Evolutionary conservation across 352 stramenopile species (phyloP).

Genomic region (Phytophthora cactorum): DNA sequence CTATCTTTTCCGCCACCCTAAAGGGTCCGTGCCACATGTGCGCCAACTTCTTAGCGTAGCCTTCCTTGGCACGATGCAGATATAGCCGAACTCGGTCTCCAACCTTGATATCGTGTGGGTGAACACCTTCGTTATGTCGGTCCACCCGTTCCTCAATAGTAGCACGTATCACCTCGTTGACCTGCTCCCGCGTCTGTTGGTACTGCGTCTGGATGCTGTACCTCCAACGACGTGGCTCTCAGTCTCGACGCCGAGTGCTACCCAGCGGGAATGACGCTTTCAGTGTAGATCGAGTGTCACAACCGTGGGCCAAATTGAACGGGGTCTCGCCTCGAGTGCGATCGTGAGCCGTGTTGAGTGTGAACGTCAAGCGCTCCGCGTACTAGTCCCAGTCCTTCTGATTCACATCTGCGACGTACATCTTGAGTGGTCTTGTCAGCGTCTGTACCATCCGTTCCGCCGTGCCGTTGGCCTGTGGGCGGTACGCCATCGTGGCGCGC

Average conservation of each 20-base stretch:
- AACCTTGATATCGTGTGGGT: constrained; percentile 2
- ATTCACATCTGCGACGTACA: constrained; percentile 11
- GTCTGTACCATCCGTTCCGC: constrained; percentile 36
- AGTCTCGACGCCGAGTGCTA: neutral
- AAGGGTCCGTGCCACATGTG: constrained; percentile 39
- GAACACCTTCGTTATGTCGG: neutral
- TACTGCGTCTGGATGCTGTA: constrained; percentile 14
- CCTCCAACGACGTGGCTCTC: constrained; percentile 2
- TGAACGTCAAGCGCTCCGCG: constrained; percentile 29
- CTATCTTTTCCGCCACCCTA: constrained; percentile 15
- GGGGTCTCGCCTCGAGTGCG: constrained; percentile 6
- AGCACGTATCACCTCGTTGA: neutral
- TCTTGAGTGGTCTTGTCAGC: constrained; percentile 10
- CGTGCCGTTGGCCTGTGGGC: constrained; percentile 29
- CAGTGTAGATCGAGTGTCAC: constrained; percentile 14
- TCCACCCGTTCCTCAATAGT: neutral
- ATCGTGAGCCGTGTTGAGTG: constrained; percentile 27
- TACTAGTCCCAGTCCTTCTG: constrained; percentile 39
- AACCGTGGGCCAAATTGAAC: neutral
- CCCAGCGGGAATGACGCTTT: constrained; percentile 8
- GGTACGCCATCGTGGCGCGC: neutral
- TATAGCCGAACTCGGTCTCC: constrained; percentile 4
- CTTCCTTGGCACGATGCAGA: constrained; percentile 11
- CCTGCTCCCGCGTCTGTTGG: neutral
- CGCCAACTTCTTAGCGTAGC: constrained; percentile 2